Evolutionary conservation across 257 asterid genomes (phyloP).

Genomic region (Solanum chmielewskii): DNA sequence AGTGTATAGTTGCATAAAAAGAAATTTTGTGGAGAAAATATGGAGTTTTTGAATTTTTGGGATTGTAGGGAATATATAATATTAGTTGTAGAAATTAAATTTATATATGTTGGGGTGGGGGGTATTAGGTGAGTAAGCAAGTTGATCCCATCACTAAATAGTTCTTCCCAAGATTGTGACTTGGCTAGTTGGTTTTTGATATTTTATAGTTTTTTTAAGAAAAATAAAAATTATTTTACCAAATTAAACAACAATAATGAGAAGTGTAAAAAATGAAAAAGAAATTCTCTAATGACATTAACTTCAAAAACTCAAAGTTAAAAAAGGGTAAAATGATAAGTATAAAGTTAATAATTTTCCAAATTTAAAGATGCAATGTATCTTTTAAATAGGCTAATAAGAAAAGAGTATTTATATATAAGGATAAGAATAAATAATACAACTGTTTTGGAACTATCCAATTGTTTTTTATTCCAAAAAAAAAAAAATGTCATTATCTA

Average conservation of each 20-base stretch:
- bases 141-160: neutral
- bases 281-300: neutral
- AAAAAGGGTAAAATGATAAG: neutral
- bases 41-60: neutral
- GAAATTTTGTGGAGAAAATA: neutral
- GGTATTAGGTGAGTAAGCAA: neutral
- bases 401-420: neutral
- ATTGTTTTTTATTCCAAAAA: neutral
- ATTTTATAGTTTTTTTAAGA: neutral
- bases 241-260: neutral
- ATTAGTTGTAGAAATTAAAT: neutral
- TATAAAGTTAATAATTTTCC: neutral
- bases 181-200: neutral
- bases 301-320: neutral
- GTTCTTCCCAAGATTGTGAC: neutral
- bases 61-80: neutral
- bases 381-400: neutral
- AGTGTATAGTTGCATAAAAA: neutral
- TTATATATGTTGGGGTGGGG: neutral
- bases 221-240: neutral
- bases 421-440: neutral
- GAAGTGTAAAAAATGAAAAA: neutral
- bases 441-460: neutral
- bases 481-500: neutral
- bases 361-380: neutral